Evolutionary conservation across 345 rosid genomes (phyloP), one percentile per base, ranked within the genome.

Genomic region (Abelmoschus esculentus): DNA sequence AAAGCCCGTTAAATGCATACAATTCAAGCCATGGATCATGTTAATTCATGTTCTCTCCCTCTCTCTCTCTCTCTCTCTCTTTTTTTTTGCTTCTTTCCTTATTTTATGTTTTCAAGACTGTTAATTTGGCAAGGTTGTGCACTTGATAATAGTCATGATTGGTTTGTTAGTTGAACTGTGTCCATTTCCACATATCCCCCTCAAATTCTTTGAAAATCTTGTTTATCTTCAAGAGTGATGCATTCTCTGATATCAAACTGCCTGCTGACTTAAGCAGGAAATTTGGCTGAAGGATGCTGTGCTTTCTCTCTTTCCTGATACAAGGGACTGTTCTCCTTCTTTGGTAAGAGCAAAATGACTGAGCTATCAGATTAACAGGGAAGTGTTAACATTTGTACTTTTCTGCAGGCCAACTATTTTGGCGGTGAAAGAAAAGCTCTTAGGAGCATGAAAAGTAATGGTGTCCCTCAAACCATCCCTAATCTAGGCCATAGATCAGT

Each of bases 251-350:
- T 78, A 55, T 75, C 80, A 61, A 70, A 69, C 64, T 77, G 72
- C 64, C 59, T 75, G 56, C 77, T 80, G 75, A 79, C 70, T 76
- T 83, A 81, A 75, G 74, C 90, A 95, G 96, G 99, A 95, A 85
- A 78, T 52, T 62, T 91, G 99, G 97, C 83, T 95, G 67, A 89
- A 83, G 76, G 96, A 87, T 75, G 74, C 86, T 61, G 96, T 88
- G 79, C 93, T 95, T 75, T 76, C 80, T 76, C 72, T 71, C 40
- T 95, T 95, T 83, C 81, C 92, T 15, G 99, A 95, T 80, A 95
- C 99, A 57, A 80, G 81, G 75, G 87, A 88, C 70, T 89, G 86
- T 86, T 87, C 93, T 74, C 86, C 96, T 15, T 87, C 89, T 69
- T 79, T 95, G 96, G 97, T 91, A 77, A 85, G 87, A 50, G 19